Conservation (phyloP, 2,329 filamentous ascomycete genomes). For the Penicillium sp. region DNA sequence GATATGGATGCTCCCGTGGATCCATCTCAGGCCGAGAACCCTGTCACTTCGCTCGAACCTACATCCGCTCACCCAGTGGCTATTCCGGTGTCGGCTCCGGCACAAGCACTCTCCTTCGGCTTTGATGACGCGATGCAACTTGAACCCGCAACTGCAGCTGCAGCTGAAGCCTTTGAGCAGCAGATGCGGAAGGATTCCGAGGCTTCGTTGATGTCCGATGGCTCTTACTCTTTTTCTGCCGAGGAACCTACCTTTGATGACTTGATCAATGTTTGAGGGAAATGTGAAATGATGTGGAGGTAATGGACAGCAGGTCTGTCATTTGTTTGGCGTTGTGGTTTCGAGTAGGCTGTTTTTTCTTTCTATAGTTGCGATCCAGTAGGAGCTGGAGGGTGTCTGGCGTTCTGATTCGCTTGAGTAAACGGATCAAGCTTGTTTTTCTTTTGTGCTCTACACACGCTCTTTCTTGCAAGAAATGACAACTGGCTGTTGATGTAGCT, state of each 20-base stretch:
- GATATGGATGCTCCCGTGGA: conserved; percentile 19
- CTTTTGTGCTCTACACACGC: background rate
- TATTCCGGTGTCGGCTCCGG: background rate
- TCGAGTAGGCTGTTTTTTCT: background rate
- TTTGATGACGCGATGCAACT: conserved; percentile 35
- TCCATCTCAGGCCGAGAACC: background rate
- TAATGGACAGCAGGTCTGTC: conserved; percentile 8
- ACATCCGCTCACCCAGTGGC: background rate
- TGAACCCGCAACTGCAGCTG: conserved; percentile 20
- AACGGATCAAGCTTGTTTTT: conserved; percentile 1
- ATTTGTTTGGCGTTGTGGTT: conserved; percentile 3
- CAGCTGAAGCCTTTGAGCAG: conserved; percentile 27
- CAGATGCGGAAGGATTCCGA: conserved; percentile 34
- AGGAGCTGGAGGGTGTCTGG: conserved; percentile 18
- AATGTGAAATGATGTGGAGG: background rate
- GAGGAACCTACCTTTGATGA: conserved; percentile 35
- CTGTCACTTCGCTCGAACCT: conserved; percentile 8
- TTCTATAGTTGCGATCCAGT: conserved; percentile 13
- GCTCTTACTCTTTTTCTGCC: conserved; percentile 31
- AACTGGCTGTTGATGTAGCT: background rate
- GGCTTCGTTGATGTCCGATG: conserved; percentile 29
- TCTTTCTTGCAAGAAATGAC: background rate
- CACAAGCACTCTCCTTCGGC: conserved; percentile 30
- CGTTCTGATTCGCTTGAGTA: conserved; percentile 7
- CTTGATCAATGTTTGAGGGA: conserved; percentile 30